These are phyloP conservation scores for Bruguiera parviflora DNA, from an alignment of 345 rosid genomes.

Conservation along the genomic window DNA sequence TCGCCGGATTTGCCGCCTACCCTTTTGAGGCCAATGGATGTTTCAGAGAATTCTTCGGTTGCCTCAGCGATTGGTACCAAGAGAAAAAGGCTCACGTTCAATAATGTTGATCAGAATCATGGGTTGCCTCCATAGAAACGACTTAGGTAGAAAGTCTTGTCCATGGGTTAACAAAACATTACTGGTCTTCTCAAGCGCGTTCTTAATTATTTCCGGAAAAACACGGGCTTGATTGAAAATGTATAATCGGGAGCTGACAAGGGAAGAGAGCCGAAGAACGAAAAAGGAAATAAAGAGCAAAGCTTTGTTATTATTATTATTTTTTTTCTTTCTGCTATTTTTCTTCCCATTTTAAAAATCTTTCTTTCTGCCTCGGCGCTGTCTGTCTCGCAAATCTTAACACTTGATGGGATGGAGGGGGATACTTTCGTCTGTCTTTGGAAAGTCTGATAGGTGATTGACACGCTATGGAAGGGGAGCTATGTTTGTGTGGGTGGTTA, in stretches of 20 bases:
- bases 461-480: neutral
- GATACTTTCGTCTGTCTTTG: conserved; percentile 23
- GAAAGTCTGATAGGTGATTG: conserved; percentile 17
- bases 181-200: neutral
- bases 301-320: neutral
- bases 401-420: conserved; percentile 37
- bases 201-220: neutral
- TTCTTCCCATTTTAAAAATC: conserved; percentile 11
- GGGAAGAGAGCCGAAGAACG: conserved; percentile 11
- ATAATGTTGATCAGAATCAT: conserved; percentile 15
- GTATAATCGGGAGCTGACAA: neutral
- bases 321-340: neutral
- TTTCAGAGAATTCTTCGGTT: conserved; percentile 20
- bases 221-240: conserved; percentile 17
- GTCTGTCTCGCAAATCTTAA: conserved; percentile 24
- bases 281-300: conserved; percentile 12
- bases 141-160: neutral
- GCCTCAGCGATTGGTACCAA: conserved; percentile 22
- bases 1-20: conserved; percentile 22
- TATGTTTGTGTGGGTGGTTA: conserved; percentile 32
- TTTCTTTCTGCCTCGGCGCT: conserved; percentile 24
- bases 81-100: conserved; percentile 37
- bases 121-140: conserved; percentile 19
- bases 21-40: conserved; percentile 15
- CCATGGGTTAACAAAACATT: neutral